These are phyloP conservation scores for Zoysia pacifica DNA, from an alignment of 176 grass and related monocot species.

Conservation along the genomic window DNA sequence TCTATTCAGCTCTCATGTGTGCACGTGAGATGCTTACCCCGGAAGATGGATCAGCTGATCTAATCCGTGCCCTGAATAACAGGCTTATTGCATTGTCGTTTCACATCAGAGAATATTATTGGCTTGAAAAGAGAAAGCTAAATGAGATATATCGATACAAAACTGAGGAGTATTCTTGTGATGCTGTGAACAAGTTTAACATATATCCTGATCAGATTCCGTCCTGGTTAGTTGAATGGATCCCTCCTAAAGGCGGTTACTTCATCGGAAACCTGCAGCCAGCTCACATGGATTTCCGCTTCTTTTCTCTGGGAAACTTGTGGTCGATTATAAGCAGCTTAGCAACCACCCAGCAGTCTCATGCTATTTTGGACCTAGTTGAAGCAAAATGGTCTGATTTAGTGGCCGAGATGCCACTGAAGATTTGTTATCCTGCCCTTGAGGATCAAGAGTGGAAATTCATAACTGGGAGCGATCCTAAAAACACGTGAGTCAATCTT, in stretches of 20 bases:
- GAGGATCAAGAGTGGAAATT: conserved; percentile 87
- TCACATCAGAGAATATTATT: conserved; percentile 91
- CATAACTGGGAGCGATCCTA: conserved; percentile 84
- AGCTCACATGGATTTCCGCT: conserved; percentile 91
- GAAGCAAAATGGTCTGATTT: conserved; percentile 87
- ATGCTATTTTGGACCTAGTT: conserved; percentile 84
- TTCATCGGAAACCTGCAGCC: conserved; percentile 91
- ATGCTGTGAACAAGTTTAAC: conserved; percentile 90
- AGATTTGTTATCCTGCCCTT: conserved; percentile 88
- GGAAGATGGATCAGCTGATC: conserved; percentile 77
- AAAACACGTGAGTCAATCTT: conserved; percentile 65
- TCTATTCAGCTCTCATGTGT: conserved; percentile 77
- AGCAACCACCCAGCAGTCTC: conserved; percentile 64
- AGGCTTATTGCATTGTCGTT: conserved; percentile 86
- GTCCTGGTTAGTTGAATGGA: conserved; percentile 89
- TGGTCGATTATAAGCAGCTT: conserved; percentile 85
- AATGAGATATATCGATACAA: conserved; percentile 92
- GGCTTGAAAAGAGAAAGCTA: conserved; percentile 81
- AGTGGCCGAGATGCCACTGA: conserved; percentile 82
- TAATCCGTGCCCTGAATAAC: conserved; percentile 86
- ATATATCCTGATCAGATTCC: conserved; percentile 91
- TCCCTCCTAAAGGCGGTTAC: conserved; percentile 80
- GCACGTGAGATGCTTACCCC: conserved; percentile 80
- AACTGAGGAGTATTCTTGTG: conserved; percentile 88
- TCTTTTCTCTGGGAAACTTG: conserved; percentile 86